A percentile compares a stretch with the other conserved stretches of the same genome.
These are phyloP conservation scores for Fusarium sacchari DNA, from an alignment of 2,329 filamentous ascomycete species.

Conservation along the genomic window DNA sequence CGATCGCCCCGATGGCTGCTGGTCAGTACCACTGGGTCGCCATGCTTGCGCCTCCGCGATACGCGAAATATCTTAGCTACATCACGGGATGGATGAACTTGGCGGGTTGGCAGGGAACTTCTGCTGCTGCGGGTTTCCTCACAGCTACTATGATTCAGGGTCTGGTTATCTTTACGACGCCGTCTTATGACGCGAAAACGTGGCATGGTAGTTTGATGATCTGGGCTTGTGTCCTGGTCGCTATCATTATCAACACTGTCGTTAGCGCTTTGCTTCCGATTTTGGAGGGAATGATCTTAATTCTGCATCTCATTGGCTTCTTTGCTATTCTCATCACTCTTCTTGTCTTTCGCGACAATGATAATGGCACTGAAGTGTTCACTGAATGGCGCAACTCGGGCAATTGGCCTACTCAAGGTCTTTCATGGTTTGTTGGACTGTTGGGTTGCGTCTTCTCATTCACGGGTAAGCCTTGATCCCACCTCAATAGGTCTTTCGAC, in stretches of 20 bases:
- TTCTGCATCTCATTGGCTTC: constrained; percentile 58
- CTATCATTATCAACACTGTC: constrained; percentile 52
- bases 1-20: constrained; percentile 37
- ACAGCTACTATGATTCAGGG: constrained; percentile 44
- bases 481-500: rapidly evolving
- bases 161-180: constrained; percentile 31
- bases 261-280: constrained; percentile 45
- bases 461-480: constrained; percentile 4
- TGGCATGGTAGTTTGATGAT: constrained; percentile 47
- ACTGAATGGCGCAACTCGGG: constrained; percentile 41
- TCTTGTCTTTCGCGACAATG: constrained; percentile 45
- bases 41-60: constrained; percentile 36
- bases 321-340: constrained; percentile 52
- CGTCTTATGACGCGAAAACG: constrained; percentile 29
- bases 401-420: constrained; percentile 33
- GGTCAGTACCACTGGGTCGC: constrained; percentile 42
- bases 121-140: constrained; percentile 37
- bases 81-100: constrained; percentile 42
- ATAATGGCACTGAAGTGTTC: constrained; percentile 45
- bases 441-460: constrained; percentile 40
- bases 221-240: constrained; percentile 54
- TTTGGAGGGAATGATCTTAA: constrained; percentile 54
- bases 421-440: constrained; percentile 40
- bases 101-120: constrained; percentile 42
- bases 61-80: constrained; percentile 46